Conservation (phyloP, 1,284 basidiomycete species). For the Cryptococcus wingfieldii region DNA sequence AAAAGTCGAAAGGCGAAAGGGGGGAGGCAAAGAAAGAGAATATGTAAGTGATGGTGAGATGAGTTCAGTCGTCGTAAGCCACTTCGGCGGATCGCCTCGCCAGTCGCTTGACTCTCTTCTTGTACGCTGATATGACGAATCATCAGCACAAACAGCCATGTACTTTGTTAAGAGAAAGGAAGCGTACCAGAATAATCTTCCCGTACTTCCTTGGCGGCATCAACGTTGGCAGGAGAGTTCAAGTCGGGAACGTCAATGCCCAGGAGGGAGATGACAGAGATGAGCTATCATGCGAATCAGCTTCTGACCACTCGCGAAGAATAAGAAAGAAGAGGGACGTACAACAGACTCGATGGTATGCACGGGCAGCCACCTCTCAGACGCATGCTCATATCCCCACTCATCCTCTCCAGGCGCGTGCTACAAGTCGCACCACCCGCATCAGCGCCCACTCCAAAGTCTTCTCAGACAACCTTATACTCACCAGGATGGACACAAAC, state of each 20-base stretch:
- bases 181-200: slow-evolving; percentile 63
- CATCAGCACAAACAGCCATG: background rate
- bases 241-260: slow-evolving; percentile 88
- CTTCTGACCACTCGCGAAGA: background rate
- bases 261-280: slow-evolving; percentile 93
- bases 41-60: no score
- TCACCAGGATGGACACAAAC: slow-evolving; percentile 91
- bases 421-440: slow-evolving; percentile 45
- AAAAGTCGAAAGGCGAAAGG: background rate
- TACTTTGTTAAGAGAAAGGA: background rate
- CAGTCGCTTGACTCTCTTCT: slow-evolving; percentile 86
- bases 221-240: slow-evolving; percentile 95
- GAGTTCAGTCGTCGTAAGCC: slow-evolving; percentile 58
- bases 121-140: slow-evolving; percentile 58
- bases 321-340: slow-evolving; percentile 44
- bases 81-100: slow-evolving; percentile 82
- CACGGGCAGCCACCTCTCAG: slow-evolving; percentile 96
- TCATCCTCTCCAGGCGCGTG: slow-evolving; percentile 96
- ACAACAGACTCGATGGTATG: slow-evolving; percentile 97
- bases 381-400: slow-evolving; percentile 96
- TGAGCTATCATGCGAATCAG: slow-evolving; percentile 58
- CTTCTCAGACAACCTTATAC: slow-evolving; percentile 30
- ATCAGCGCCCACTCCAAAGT: background rate
- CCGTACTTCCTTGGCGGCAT: slow-evolving; percentile 87
- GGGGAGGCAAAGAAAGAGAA: no score